Base-by-base conservation (phyloP, 1,139 yeast genomes). In the Debaryomycetaceae sp. region DNA sequence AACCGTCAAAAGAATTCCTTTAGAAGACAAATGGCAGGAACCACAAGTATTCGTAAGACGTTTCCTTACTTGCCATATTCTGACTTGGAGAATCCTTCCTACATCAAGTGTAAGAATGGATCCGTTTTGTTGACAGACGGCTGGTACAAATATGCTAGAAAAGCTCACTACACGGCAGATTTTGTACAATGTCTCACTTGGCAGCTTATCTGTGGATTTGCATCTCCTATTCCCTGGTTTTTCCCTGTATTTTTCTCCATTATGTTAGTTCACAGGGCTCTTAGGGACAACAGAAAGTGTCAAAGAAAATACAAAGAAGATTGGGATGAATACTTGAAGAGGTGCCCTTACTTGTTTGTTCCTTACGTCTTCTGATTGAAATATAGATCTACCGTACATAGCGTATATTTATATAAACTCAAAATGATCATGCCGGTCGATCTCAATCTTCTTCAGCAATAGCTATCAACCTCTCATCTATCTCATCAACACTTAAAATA, bases 1-100 rank as follows among this genome's bases (percentile, higher is more conserved):
- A 93, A 93, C 68, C 95, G 93, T 49, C 99, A 93, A 70, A 93
- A 93, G 81, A 93, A 90, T 68, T 76, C 91, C 44, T 93, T 93
- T 78, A 83, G 99, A 65, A 87, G 90, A 64, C 77, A 78, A 57
- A 78, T 89, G 75, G 83, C 90, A 40, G 98, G 98, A 47, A 91
- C 87, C 65, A 74, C 74, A 41, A 60, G 71, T 37, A 69, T 82
- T 47, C 83, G 99, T 68, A 89, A 85, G 62, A 78, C 96, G 7
- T 93, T 93, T 86, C 99, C 99, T 55, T 88, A 83, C 65, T 78
- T 91, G 64, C 97, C 98, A 41, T 81, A 81, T 66, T 88, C 87
- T 52, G 84, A 85, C 52, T 68, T 93, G 56, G 79, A 81, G 50
- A 78, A 95, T 66, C 99, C 99, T 39, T 79, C 77, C 53, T 91